These are phyloP conservation scores for Pseudogymnoascus sp. DNA, from an alignment of 2,329 filamentous ascomycete species.

Conservation along the genomic window DNA sequence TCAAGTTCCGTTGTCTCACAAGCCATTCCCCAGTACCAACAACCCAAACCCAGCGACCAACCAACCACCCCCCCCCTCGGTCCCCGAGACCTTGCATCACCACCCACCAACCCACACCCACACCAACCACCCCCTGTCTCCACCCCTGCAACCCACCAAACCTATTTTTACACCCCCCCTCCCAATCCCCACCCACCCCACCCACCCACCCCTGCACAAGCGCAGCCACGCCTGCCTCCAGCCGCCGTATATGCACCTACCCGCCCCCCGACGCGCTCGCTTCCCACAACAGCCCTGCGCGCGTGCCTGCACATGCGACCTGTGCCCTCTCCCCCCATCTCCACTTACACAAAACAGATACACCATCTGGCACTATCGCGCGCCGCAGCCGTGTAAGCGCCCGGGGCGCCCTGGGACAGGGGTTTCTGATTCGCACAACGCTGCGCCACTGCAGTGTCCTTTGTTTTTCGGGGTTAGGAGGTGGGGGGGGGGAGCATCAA, in stretches of 20 bases:
- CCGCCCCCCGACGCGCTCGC: neutral
- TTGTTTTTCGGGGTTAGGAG: no score
- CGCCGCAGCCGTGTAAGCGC: slow-evolving; percentile 4
- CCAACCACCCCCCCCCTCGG: neutral
- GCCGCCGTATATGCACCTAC: neutral
- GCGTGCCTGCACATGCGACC: neutral
- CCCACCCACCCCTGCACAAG: no score
- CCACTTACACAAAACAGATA: no score
- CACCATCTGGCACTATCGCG: neutral
- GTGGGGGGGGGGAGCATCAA: neutral
- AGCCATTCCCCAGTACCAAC: neutral
- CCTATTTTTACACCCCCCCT: neutral
- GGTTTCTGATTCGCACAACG: neutral
- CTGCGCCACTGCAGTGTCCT: neutral
- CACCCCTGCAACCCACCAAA: neutral
- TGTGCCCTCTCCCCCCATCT: no score
- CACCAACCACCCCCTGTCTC: neutral
- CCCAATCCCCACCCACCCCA: neutral
- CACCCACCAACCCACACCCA: neutral
- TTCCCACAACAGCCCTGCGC: neutral
- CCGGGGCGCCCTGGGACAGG: neutral
- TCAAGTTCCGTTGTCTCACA: neutral
- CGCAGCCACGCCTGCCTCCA: no score
- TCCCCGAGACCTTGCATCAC: neutral
- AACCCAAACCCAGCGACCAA: neutral